Conservation (phyloP, 129 eudicot species). For the Arctium lappa region DNA sequence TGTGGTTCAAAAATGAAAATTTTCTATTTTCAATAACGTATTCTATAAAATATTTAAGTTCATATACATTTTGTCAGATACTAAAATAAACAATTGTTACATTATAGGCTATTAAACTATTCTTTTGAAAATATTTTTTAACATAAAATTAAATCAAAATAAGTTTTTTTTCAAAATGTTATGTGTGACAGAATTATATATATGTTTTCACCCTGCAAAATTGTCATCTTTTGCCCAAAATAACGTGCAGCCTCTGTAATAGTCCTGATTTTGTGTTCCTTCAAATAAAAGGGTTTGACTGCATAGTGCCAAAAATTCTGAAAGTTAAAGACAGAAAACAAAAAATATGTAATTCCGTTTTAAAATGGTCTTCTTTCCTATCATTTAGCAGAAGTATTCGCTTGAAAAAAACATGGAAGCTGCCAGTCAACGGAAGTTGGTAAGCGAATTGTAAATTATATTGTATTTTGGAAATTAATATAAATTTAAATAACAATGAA, state of each 20-base stretch:
- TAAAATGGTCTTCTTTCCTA: neutral
- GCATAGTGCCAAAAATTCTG: neutral
- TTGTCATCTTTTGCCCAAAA: conserved; percentile 2
- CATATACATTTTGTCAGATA: too few relatives aligned
- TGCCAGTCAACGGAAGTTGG: conserved; percentile 1
- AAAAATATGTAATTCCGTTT: neutral
- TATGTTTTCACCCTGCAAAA: neutral
- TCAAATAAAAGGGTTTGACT: neutral
- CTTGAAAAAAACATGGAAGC: neutral
- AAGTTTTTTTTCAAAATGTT: too few relatives aligned
- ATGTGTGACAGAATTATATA: neutral
- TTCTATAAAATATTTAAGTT: too few relatives aligned
- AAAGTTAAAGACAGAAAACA: neutral
- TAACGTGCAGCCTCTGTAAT: conserved; percentile 5
- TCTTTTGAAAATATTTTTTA: neutral
- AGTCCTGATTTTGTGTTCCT: conserved; percentile 4
- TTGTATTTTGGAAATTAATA: neutral
- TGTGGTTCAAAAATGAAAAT: too few relatives aligned
- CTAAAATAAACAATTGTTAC: too few relatives aligned
- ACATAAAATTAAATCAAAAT: neutral
- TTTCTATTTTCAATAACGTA: too few relatives aligned
- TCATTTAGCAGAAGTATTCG: neutral
- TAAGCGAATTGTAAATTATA: neutral
- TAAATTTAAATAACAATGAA: too few relatives aligned
- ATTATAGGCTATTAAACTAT: too few relatives aligned